Conservation (phyloP, 2,329 filamentous ascomycete genomes). For the Microdochium bolleyi region DNA sequence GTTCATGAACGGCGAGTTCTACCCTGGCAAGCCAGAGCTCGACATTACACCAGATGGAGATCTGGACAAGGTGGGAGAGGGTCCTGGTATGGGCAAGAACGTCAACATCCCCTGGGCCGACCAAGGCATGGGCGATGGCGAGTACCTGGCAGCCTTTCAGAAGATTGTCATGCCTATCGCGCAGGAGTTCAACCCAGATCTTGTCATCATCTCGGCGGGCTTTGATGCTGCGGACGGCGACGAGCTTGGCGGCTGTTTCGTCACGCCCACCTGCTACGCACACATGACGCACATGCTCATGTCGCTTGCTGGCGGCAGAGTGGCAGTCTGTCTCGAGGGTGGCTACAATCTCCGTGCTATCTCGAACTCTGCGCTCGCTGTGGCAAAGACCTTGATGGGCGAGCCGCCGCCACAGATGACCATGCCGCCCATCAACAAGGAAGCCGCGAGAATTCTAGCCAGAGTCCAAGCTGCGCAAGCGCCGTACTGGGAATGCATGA, state of each 20-base stretch:
- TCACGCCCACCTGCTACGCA: constrained; percentile 84
- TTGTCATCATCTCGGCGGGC: constrained; percentile 91
- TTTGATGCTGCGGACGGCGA: constrained; percentile 95
- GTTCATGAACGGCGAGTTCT: constrained; percentile 75
- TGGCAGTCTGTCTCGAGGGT: constrained; percentile 89
- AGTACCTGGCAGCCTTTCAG: constrained; percentile 95
- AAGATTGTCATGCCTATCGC: constrained; percentile 95
- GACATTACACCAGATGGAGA: constrained; percentile 51
- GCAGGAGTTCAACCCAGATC: constrained; percentile 83
- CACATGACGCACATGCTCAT: constrained; percentile 99
- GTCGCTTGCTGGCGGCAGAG: constrained; percentile 81
- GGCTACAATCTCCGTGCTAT: constrained; percentile 94
- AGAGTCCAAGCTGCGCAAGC: constrained; percentile 54
- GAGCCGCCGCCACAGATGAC: constrained; percentile 67
- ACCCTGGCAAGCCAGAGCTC: constrained; percentile 61
- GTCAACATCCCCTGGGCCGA: constrained; percentile 61
- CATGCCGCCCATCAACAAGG: constrained; percentile 47
- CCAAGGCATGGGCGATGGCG: constrained; percentile 85
- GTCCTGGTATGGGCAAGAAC: constrained; percentile 49
- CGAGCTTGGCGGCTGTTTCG: constrained; percentile 85
- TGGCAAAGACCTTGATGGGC: constrained; percentile 89
- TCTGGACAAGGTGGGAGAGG: constrained; percentile 50
- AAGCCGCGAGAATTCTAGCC: constrained; percentile 47
- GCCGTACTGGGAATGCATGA: constrained; percentile 82
- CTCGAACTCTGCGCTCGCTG: constrained; percentile 83